Base-by-base conservation (phyloP, 2,329 filamentous ascomycete genomes). In the Colletotrichum musicola region DNA sequence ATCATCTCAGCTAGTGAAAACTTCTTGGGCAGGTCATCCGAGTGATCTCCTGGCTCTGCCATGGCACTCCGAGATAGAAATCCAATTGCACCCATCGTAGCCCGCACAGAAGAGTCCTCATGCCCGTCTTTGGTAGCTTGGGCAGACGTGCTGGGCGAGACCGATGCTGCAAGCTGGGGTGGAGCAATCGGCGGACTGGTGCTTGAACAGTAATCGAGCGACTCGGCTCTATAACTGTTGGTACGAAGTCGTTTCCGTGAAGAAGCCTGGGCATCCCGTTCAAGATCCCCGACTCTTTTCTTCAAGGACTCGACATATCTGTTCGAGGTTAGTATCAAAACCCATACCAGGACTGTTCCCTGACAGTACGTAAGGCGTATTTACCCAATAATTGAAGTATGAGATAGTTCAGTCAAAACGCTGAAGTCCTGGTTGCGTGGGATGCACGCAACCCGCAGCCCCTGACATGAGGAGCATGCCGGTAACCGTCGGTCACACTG, bases 41-140 rank as follows among this genome's bases (percentile, higher is more conserved):
- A 54, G 13, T 51, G 35, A 22, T 46, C 56, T 12, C 56, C 53
- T 7, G 62, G 62, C 27, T 69, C 66, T 13, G 66, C 66, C 66
- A 69, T 69, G 20, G 66, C 66, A 16, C 51, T 65, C 44, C 63
- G 62, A 4, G 62, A 69, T 22, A 69, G 42, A 22, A 69, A 69
- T 4, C 66, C 66, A 18, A 69, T 65, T 5, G 66, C 66, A 9
- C 66, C 66, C 62, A 69, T 65, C 6, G 66, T 62, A 7, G 62
- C 66, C n/a, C 62, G 51, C 13, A 65, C 66, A 6, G 62, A 61
- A 13, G 62, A 47, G n/a, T 65, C 66, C n/a, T 69, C 62, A n/a
- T 59, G 30, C 3, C n/a, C 55, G 10, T 40, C 12, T 38, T 25
- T 6, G n/a, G 38, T 13, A 40, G 22, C 38, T 9, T 20, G 42